These are phyloP conservation scores for Recurvomyces mirabilis DNA, from an alignment of 495 filamentous ascomycete genomes.

Conservation along the genomic window DNA sequence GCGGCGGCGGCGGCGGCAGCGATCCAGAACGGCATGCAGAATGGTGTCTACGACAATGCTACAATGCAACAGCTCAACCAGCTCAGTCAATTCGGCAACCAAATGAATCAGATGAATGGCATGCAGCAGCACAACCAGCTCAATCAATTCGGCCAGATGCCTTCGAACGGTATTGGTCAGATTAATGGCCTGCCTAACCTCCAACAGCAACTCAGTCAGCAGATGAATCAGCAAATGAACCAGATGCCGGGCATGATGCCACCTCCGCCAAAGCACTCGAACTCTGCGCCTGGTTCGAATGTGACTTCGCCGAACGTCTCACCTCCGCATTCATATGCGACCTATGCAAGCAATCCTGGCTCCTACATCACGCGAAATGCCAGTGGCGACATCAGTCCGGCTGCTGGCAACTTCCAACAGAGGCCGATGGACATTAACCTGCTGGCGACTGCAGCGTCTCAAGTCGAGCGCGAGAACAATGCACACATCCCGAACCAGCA, in stretches of 20 bases:
- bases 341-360: slow-evolving; percentile 56
- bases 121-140: slow-evolving; percentile 4
- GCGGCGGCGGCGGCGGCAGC: slow-evolving; percentile 43
- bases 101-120: slow-evolving; percentile 23
- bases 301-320: slow-evolving; percentile 90
- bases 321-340: slow-evolving; percentile 79
- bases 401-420: slow-evolving; percentile 34
- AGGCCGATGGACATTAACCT: slow-evolving; percentile 68
- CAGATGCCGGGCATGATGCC: slow-evolving; percentile 61
- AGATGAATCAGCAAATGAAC: slow-evolving; percentile 10
- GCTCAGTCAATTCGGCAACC: slow-evolving; percentile 8
- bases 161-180: slow-evolving; percentile 23
- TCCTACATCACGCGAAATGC: slow-evolving; percentile 50
- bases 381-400: slow-evolving; percentile 32
- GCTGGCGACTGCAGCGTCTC: slow-evolving; percentile 80
- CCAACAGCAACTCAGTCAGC: too few relatives aligned
- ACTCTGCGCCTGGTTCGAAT: slow-evolving; percentile 82
- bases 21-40: slow-evolving; percentile 23
- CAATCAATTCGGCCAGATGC: slow-evolving; percentile 6
- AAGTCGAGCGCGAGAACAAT: slow-evolving; percentile 68
- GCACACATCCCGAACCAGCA: slow-evolving; percentile 43
- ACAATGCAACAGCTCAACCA: slow-evolving; percentile 18
- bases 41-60: slow-evolving; percentile 10
- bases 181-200: too few relatives aligned
- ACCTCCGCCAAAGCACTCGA: slow-evolving; percentile 64